Percentiles rank a stretch among this genome's conserved stretches.
Conservation (phyloP, 805 yeast species). For the Myxozyma melibiosi region DNA sequence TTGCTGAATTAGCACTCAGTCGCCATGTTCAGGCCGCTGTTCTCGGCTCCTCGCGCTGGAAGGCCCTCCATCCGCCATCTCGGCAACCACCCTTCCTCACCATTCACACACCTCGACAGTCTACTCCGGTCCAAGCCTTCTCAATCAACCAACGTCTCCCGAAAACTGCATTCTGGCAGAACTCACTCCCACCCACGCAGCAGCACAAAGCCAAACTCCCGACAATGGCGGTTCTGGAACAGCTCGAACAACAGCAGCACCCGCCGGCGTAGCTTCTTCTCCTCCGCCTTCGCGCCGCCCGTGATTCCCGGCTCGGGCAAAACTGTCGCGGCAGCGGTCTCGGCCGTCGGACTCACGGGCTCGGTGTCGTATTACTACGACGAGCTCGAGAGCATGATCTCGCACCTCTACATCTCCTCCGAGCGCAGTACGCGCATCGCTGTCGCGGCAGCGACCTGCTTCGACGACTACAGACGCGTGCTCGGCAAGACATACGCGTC, state of each 20-base stretch:
- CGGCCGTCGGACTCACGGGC: slow-evolving; percentile 20
- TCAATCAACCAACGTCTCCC: too few relatives aligned
- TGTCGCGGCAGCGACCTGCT: slow-evolving; percentile 70
- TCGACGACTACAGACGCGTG: slow-evolving; percentile 64
- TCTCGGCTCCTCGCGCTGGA: neutral
- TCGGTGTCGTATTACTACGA: slow-evolving; percentile 23
- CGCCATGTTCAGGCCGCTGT: slow-evolving; percentile 1
- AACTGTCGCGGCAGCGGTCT: slow-evolving; percentile 5
- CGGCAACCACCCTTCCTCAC: too few relatives aligned
- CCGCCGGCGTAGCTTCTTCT: neutral
- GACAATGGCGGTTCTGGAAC: neutral
- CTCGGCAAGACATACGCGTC: slow-evolving; percentile 51
- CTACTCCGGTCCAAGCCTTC: too few relatives aligned
- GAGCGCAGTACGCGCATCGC: slow-evolving; percentile 33
- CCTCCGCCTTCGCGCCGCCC: neutral
- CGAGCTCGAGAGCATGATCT: slow-evolving; percentile 21
- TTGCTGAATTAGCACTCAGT: too few relatives aligned
- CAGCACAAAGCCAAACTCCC: too few relatives aligned
- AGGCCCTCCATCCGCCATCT: too few relatives aligned
- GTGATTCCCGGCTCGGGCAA: slow-evolving; percentile 12
- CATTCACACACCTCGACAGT: too few relatives aligned
- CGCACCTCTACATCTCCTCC: slow-evolving; percentile 15
- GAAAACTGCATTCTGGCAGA: too few relatives aligned
- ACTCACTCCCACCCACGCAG: too few relatives aligned
- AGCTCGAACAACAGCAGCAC: neutral